Evolutionary conservation across 2,329 filamentous ascomycete genomes (phyloP).

Genomic region (Cephalotrichum gorgonifer): DNA sequence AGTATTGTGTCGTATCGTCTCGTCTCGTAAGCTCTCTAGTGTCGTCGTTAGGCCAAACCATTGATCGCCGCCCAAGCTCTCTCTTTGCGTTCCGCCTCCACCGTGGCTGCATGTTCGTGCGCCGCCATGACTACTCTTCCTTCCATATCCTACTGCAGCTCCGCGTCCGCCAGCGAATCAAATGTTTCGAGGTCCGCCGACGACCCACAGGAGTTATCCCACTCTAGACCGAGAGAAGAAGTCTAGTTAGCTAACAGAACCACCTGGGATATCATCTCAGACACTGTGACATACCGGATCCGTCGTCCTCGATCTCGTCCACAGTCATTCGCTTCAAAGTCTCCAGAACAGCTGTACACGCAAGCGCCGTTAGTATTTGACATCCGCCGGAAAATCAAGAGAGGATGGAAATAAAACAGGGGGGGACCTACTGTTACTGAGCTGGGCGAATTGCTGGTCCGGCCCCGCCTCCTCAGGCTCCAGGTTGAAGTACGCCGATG

Average conservation of each 20-base stretch:
- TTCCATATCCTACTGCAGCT: not conserved
- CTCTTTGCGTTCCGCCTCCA: not conserved
- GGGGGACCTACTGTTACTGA: constrained; percentile 25
- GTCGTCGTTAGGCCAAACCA: no score
- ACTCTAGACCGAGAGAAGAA: constrained; percentile 27
- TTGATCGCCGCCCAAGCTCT: not conserved
- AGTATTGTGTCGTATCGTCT: not conserved
- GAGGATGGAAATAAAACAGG: not conserved
- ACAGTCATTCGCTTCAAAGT: constrained; percentile 43
- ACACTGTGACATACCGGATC: constrained; percentile 38
- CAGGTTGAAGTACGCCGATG: constrained; percentile 26
- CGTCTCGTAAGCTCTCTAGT: not conserved
- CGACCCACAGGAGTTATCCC: constrained; percentile 43
- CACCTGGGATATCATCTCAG: not conserved
- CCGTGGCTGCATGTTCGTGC: not conserved
- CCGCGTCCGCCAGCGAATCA: not conserved
- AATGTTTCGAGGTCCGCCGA: constrained; percentile 40
- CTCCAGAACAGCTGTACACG: constrained; percentile 27
- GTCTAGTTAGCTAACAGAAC: not conserved
- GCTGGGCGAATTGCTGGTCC: constrained; percentile 19
- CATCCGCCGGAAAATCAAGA: not conserved
- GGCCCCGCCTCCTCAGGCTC: constrained; percentile 18
- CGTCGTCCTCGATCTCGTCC: constrained; percentile 48
- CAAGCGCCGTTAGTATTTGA: not conserved
- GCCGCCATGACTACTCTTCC: no score